A percentile compares a stretch with the other conserved stretches of the same genome.
Evolutionary conservation across 768 basidiomycete genomes (phyloP).

Genomic region (Auricularia sp.): DNA sequence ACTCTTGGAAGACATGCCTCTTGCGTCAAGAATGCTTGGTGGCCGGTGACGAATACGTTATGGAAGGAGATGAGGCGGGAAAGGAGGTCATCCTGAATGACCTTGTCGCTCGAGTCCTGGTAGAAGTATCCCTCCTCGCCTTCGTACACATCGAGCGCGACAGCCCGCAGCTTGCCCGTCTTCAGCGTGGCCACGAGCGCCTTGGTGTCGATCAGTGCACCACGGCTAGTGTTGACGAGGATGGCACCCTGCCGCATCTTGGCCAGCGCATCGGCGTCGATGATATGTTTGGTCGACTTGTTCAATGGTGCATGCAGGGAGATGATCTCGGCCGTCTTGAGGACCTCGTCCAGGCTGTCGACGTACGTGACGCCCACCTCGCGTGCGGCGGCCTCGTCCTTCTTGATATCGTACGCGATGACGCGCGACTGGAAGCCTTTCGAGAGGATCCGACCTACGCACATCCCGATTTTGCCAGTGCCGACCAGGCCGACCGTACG

Average conservation of each 20-base stretch:
- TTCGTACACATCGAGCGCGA: slow-evolving; percentile 17
- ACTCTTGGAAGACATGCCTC: slow-evolving; percentile 6
- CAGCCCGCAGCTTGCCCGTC: slow-evolving; percentile 12
- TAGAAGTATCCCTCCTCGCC: slow-evolving; percentile 15
- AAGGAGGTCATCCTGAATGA: slow-evolving; percentile 15
- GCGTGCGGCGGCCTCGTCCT: slow-evolving; percentile 2
- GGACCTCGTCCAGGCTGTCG: slow-evolving; percentile 25
- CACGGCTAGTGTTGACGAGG: slow-evolving; percentile 26
- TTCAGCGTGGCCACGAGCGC: slow-evolving; percentile 15
- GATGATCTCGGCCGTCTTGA: slow-evolving; percentile 20
- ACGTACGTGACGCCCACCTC: slow-evolving; percentile 14
- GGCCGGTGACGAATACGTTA: slow-evolving; percentile 14
- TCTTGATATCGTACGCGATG: not conserved
- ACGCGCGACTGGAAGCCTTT: slow-evolving; percentile 18
- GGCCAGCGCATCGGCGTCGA: slow-evolving; percentile 16
- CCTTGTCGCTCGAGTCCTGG: slow-evolving; percentile 9
- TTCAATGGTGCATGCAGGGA: slow-evolving; percentile 26
- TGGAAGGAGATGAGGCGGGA: slow-evolving; percentile 13
- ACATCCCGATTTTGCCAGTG: slow-evolving; percentile 24
- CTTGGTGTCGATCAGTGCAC: slow-evolving; percentile 17
- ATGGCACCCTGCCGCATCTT: slow-evolving; percentile 19
- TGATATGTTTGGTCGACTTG: slow-evolving; percentile 17
- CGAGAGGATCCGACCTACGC: slow-evolving; percentile 19
- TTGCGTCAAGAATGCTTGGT: slow-evolving; percentile 14
- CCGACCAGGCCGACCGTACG: slow-evolving; percentile 25